Evolutionary conservation across 805 yeast species (phyloP), one percentile per base, ranked within the genome.

Genomic region (Starmerella apis): DNA sequence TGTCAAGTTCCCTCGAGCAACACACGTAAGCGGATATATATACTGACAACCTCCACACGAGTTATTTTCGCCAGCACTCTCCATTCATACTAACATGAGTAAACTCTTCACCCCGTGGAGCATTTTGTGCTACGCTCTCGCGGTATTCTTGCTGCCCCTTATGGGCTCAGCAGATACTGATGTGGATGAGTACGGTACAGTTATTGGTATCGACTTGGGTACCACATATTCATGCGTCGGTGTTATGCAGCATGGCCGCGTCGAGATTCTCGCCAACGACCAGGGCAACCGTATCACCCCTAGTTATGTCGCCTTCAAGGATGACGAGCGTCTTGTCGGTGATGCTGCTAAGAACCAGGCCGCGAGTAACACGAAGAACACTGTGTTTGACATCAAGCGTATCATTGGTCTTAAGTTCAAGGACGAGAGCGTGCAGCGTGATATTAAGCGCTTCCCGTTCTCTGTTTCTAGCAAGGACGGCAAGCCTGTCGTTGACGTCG

Each of bases 281-380:
- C 96, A 87, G 73, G 96, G 96, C 74, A 86, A 86, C 73, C 83
- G 96, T 76, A 87, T 88, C 61, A 87, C 96, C 18, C 96, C 96
- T 24, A 86, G 95, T 1, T 87, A 83, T 64, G 96, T 87, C 55
- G 95, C 94, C 9, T 87, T 87, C 71, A 84, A 87, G 20, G 90
- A 83, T 47, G 86, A 85, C 38, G 96, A 87, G 72, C 80, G 96
- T 71, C 77, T 87, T 55, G 87, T 87, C 55, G 96, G 96, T 67
- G 96, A 87, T 66, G 94, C 96, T 48, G 96, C 96, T 45, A 87
- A 87, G 74, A 87, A 87, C 71, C 96, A 87, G 72, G 94, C 92
- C 38, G 90, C 95, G 39, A 75, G 85, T 61, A 87, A 87, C 67
- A 92, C 95, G 48, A 57, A 71, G 53, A 86, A 87, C 73, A 87